Base-by-base conservation (phyloP, 176 grass and related monocot genomes). In the Cocos nucifera region DNA sequence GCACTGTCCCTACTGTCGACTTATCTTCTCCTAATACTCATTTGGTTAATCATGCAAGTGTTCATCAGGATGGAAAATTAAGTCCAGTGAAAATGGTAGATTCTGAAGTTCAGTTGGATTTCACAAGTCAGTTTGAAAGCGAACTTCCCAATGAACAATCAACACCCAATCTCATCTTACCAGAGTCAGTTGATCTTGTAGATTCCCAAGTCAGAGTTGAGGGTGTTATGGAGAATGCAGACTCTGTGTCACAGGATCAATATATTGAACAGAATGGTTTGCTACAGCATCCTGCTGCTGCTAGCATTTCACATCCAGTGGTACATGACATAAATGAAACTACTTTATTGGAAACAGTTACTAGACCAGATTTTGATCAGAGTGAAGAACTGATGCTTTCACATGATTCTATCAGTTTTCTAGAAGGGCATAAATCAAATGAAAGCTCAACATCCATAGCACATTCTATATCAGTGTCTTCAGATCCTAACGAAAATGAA, bases 181-280 rank as follows among this genome's bases (percentile, higher is more conserved):
- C 82, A 26, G 80, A 87, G 56, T 82, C 83, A 56, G 80, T 59
- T 53, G 78, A 72, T 81, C 65, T 62, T 67, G 19, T 80, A 69
- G 39, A 56, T 32, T 58, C 61, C 51, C 72, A 68, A 30, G 52
- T 69, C 22, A 66, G 57, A 26, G 32, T 56, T 3, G 50, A 78
- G 64, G 26, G 50, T 56, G 57, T 54, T 4, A 0, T n/a, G 29
- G 53, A 26, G 23, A 14, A 4, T 65, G 16, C 53, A 55, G 62
- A 22, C 48, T 51, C 54, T 23, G 51, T 69, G 51, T 8, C 51
- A 49, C 53, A 48, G 3, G 39, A 64, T 28, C 65, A 58, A 72
- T 28, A 49, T 6, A 25, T 56, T 6, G 69, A 83, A 58, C 58
- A 61, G 53, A 48, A 77, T 55, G 52, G 63, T 17, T 17, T 73